These are phyloP conservation scores for Discostella pseudostelligera DNA, from an alignment of 108 stramenopile genomes.

Conservation along the genomic window DNA sequence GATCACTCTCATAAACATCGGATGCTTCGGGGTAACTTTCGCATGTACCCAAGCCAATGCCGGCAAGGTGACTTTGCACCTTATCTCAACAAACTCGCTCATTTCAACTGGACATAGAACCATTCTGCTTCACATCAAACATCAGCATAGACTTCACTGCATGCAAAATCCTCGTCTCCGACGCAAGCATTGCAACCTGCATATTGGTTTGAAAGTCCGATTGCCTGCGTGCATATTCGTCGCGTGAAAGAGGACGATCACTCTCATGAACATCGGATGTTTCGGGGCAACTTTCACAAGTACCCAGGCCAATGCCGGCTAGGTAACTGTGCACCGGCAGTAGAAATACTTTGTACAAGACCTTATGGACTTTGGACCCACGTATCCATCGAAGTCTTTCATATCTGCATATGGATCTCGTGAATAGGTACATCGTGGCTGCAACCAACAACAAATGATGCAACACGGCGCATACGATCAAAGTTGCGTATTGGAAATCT, in stretches of 20 bases:
- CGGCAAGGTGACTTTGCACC: background rate
- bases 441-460: conserved; percentile 13
- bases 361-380: conserved; percentile 8
- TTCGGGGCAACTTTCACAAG: background rate
- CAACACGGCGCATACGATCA: conserved; percentile 1
- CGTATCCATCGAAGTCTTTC: conserved; percentile 10
- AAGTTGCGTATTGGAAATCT: background rate
- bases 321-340: conserved; percentile 17
- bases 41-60: background rate
- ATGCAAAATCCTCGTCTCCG: background rate
- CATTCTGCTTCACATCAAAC: background rate
- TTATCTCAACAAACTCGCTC: too few relatives aligned
- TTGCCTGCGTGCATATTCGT: background rate
- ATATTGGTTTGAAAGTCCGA: background rate
- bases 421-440: background rate
- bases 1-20: background rate
- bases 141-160: background rate
- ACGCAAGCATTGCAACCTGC: background rate
- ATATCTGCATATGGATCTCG: background rate
- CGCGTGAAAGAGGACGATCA: background rate
- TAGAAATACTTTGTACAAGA: background rate
- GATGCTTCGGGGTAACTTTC: background rate
- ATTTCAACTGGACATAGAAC: too few relatives aligned
- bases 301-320: conserved; percentile 1
- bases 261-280: background rate